These are phyloP conservation scores for Bocquillonia castaneifolia DNA, from an alignment of 441 rosid species.

Conservation along the genomic window DNA sequence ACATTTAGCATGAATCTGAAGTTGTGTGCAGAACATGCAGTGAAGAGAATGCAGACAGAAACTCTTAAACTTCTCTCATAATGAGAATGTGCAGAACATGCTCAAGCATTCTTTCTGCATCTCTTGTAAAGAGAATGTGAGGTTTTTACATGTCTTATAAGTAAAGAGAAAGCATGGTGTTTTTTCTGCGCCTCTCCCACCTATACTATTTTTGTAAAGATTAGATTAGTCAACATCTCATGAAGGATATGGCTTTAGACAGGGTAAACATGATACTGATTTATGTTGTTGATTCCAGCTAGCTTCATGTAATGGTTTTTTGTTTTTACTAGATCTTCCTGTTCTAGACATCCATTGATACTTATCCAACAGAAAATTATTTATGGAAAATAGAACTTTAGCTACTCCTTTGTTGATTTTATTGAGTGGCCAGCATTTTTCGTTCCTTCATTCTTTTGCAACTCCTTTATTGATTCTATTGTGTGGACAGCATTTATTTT, in stretches of 20 bases:
- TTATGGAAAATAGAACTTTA: too few relatives aligned
- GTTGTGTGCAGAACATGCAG: neutral
- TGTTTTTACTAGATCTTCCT: neutral
- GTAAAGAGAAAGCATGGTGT: too few relatives aligned
- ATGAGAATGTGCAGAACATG: too few relatives aligned
- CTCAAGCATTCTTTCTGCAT: neutral
- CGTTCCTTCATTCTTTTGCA: too few relatives aligned
- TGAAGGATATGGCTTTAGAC: neutral
- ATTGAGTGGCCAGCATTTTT: too few relatives aligned
- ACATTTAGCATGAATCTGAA: neutral
- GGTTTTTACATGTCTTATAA: too few relatives aligned
- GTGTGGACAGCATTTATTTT: neutral
- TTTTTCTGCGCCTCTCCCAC: neutral
- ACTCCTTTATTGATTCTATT: neutral
- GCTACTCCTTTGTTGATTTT: too few relatives aligned
- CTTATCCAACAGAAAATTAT: too few relatives aligned
- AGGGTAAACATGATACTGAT: neutral
- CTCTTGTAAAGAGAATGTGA: neutral
- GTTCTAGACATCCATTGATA: too few relatives aligned
- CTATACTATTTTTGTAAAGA: neutral
- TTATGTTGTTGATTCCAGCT: neutral
- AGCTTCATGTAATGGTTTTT: neutral
- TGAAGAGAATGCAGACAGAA: neutral
- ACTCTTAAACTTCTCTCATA: neutral
- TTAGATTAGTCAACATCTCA: neutral